Evolutionary conservation across 176 grass and related monocot genomes (phyloP), one percentile per base, ranked within the genome.

Genomic region (Raddia guianensis): DNA sequence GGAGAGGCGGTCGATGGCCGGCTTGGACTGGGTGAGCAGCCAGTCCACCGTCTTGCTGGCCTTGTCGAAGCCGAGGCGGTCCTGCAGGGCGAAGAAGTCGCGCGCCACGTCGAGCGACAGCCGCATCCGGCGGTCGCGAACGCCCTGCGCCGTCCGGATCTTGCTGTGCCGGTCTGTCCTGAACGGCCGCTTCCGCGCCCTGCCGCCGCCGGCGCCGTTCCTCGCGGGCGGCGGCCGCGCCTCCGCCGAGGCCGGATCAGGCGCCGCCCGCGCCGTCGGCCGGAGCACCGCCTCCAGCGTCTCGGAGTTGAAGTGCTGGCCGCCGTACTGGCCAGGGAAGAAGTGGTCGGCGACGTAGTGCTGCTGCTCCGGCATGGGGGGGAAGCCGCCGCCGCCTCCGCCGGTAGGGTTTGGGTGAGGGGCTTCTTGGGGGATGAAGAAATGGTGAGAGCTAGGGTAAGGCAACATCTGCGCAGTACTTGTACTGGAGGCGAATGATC

Each of bases 21-120:
- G 63, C 63, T 97, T 97, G 61, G 94, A 89, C 81, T 90, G 86
- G 19, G 89, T 94, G 43, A 97, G 89, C 35, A 97, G 91, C 94
- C 94, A 97, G 77, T 94, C 85, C 53, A 97, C 84, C 49, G 94
- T 97, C 83, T 97, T 86, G 89, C 94, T 97, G 66, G 94, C 89
- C 87, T 90, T 97, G 76, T 97, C 94, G 74, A 97, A 97, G 59
- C 94, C 94, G 15, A 92, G 95, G 2, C 73, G 78, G 87, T 97
- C 95, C 88, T 97, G 95, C 66, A 97, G 87, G 15, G 77, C 83
- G 65, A 97, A 97, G 85, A 97, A 97, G 54, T 97, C 65, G 45
- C 87, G 82, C 3, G 94, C 91, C 7, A 97, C 91, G 68, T 92
- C 89, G 20, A 97, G 85, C 43, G 94, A 97, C 18, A 97, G 87